Base-by-base conservation (phyloP, 2,329 filamentous ascomycete genomes). In the Sordariomycetes sp. region DNA sequence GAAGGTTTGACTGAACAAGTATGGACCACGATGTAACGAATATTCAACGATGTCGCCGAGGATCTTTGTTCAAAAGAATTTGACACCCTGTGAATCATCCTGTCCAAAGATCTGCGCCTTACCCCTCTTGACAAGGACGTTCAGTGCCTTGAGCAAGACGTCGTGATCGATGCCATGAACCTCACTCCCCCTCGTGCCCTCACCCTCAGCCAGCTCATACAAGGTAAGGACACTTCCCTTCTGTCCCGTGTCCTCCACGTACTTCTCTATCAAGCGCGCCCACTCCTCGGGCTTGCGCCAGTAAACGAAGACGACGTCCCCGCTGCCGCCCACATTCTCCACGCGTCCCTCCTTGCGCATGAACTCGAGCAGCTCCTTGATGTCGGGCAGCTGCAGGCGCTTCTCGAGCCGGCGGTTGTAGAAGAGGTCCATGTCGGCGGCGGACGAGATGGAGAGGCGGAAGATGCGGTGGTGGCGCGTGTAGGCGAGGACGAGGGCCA, bases 41-140 rank as follows among this genome's bases (percentile, higher is more conserved):
- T 24, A 26, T 27, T 32, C 19, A 29, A 15, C 10, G 30, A 39
- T 29, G 34, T 35, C 26, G 25, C 6, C 6, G 12, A n/a, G n/a
- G 6, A 7, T 27, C 6, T 27, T n/a, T 16, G 12, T 31, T 79
- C 64, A 95, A 55, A 96, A 96, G 64, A 98, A 96, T 64, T 98
- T 98, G 44, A 96, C 86, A 49, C 92, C 92, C 50, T 84, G 77
- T 40, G 85, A 83, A 53, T 90, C 86, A 49, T 90, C 87, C 35
- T 77, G 75, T 21, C 90, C 90, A 62, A 98, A 96, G 18, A 96
- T 78, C 58, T 96, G 90, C 11, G 88, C 90, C 61, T 84, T 94
- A 46, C 87, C 87, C 42, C 82, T 75, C 68, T 93, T 94, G 23
- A 94, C 88, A 32, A 95, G 69, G 32, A 92, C 68, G 39, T 75